These are phyloP conservation scores for Raphanus raphanistrum DNA, from an alignment of 345 rosid species.

Conservation along the genomic window DNA sequence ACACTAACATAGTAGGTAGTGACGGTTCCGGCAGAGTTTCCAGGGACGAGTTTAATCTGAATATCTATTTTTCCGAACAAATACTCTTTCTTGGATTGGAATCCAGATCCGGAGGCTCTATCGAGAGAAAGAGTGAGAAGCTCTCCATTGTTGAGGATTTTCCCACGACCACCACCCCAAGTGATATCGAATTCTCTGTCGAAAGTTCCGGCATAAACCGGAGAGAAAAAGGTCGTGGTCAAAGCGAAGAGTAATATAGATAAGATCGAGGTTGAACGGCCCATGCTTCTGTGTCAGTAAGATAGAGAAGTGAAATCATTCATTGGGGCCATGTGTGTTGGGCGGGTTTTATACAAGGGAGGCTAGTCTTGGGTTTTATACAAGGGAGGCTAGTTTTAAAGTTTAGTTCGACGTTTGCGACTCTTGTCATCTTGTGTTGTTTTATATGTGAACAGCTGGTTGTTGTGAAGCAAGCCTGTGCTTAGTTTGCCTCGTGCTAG, in stretches of 20 bases:
- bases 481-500: slow-evolving; percentile 16
- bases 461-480: slow-evolving; percentile 28
- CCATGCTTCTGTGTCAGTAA: slow-evolving; percentile 33
- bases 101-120: slow-evolving; percentile 59
- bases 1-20: slow-evolving; percentile 54
- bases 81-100: slow-evolving; percentile 56
- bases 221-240: slow-evolving; percentile 18
- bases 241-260: slow-evolving; percentile 25
- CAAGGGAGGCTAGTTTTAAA: slow-evolving; percentile 23
- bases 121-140: slow-evolving; percentile 64
- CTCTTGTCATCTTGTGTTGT: slow-evolving; percentile 34
- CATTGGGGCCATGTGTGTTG: slow-evolving; percentile 37
- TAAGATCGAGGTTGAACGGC: slow-evolving; percentile 32
- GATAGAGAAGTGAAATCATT: slow-evolving; percentile 23
- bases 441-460: slow-evolving; percentile 29
- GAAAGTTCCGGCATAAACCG: slow-evolving; percentile 45
- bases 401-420: slow-evolving; percentile 36
- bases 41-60: slow-evolving; percentile 63
- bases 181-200: slow-evolving; percentile 49
- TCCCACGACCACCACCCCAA: slow-evolving; percentile 65
- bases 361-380: slow-evolving; percentile 2
- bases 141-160: slow-evolving; percentile 55
- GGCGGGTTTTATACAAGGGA: background rate
- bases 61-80: slow-evolving; percentile 58
- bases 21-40: slow-evolving; percentile 65